Percentiles rank a stretch among this genome's conserved stretches.
Evolutionary conservation across 2,329 filamentous ascomycete genomes (phyloP).

Genomic region (Seiridium cupressi): DNA sequence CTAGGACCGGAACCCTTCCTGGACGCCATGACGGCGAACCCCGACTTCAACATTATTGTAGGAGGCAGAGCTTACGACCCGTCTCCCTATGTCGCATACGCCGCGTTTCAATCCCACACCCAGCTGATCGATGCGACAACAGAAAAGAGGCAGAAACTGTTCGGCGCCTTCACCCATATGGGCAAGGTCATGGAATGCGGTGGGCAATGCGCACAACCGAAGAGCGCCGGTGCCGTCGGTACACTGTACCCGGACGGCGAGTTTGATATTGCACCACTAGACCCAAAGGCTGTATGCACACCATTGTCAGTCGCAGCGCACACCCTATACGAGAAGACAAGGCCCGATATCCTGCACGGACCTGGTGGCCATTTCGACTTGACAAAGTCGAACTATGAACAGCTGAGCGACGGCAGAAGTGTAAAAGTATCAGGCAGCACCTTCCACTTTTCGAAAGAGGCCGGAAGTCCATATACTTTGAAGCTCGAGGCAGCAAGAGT

Average conservation of each 20-base stretch:
- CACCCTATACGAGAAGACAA: slow-evolving; percentile 52
- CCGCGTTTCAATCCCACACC: slow-evolving; percentile 22
- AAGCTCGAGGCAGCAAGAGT: slow-evolving; percentile 47
- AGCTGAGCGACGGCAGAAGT: slow-evolving; percentile 35
- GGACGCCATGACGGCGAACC: slow-evolving; percentile 25
- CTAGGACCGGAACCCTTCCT: slow-evolving; percentile 43
- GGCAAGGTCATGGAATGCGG: slow-evolving; percentile 57
- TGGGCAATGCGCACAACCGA: slow-evolving; percentile 44
- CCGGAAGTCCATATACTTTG: slow-evolving; percentile 36
- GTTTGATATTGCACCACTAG: slow-evolving; percentile 46
- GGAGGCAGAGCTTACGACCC: slow-evolving; percentile 43
- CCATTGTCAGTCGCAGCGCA: slow-evolving; percentile 50
- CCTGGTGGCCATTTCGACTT: slow-evolving; percentile 49
- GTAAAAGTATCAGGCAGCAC: slow-evolving; percentile 37
- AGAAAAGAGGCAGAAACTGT: slow-evolving; percentile 11
- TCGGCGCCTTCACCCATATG: slow-evolving; percentile 46
- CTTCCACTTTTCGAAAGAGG: slow-evolving; percentile 29
- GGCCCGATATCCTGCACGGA: slow-evolving; percentile 47
- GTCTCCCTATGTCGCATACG: slow-evolving; percentile 37
- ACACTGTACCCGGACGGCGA: slow-evolving; percentile 37
- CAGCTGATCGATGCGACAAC: slow-evolving; percentile 9
- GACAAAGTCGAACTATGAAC: slow-evolving; percentile 36
- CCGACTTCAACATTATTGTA: slow-evolving; percentile 40
- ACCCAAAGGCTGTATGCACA: slow-evolving; percentile 39
- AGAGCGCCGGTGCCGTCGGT: slow-evolving; percentile 38